These are phyloP conservation scores for Sporothrix schenckii DNA, from an alignment of 2,329 filamentous ascomycete species.

Conservation along the genomic window DNA sequence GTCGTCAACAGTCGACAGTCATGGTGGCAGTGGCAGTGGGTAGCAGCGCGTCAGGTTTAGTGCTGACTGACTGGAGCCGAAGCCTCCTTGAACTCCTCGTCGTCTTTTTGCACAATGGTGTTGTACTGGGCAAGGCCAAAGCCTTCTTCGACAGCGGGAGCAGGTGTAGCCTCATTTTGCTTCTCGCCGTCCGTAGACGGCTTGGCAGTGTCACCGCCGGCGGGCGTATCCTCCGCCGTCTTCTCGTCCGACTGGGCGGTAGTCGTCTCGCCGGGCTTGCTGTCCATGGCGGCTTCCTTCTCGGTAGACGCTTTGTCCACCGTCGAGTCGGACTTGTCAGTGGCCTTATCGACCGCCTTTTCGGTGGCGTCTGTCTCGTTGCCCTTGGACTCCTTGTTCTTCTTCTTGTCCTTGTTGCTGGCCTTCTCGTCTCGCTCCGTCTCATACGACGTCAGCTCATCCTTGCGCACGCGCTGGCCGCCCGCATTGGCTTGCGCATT, in stretches of 20 bases:
- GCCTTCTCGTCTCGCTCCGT: slow-evolving; percentile 35
- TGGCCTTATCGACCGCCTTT: slow-evolving; percentile 36
- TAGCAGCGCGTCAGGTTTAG: not conserved
- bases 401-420: slow-evolving; percentile 33
- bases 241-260: slow-evolving; percentile 15
- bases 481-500: slow-evolving; percentile 60
- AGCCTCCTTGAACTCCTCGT: slow-evolving; percentile 43
- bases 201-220: not conserved
- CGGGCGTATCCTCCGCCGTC: not conserved
- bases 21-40: not conserved
- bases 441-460: slow-evolving; percentile 39
- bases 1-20: slow-evolving; percentile 6
- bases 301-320: not conserved
- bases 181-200: not conserved
- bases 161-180: slow-evolving; percentile 18
- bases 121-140: slow-evolving; percentile 36
- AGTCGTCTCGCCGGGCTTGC: not conserved
- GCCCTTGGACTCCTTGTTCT: slow-evolving; percentile 37
- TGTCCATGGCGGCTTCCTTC: slow-evolving; percentile 20
- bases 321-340: not conserved
- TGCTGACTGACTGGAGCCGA: slow-evolving; percentile 29
- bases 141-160: slow-evolving; percentile 27
- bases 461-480: slow-evolving; percentile 46
- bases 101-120: slow-evolving; percentile 40
- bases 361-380: slow-evolving; percentile 39